Conservation (phyloP, 257 asterid species). For the Plantago elongata region DNA sequence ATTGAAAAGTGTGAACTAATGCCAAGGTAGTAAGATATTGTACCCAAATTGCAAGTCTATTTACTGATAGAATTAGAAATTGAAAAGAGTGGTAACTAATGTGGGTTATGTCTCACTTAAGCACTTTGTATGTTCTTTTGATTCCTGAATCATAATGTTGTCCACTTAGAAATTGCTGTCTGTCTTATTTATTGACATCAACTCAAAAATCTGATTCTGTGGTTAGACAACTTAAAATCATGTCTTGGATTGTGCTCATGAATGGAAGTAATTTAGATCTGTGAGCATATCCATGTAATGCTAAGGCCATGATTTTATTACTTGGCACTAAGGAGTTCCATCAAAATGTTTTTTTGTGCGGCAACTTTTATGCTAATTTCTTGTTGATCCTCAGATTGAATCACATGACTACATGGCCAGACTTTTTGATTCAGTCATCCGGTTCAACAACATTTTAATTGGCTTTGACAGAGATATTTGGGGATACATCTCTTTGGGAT, state of each 20-base stretch:
- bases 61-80: no score
- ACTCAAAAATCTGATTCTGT: not conserved
- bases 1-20: no score
- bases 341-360: not conserved
- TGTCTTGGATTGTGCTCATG: not conserved
- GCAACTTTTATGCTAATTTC: slow-evolving; percentile 9
- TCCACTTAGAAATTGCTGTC: not conserved
- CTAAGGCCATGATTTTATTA: not conserved
- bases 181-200: not conserved
- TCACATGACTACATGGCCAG: slow-evolving; percentile 89
- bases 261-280: not conserved
- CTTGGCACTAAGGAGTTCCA: not conserved
- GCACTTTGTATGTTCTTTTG: not conserved
- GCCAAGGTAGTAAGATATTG: no score
- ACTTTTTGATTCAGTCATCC: slow-evolving; percentile 57
- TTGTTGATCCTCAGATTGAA: slow-evolving; percentile 58
- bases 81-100: no score
- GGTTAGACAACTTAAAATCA: not conserved
- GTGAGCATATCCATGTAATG: not conserved
- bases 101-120: not conserved
- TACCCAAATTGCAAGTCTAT: no score
- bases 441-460: slow-evolving; percentile 70
- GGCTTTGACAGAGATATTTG: slow-evolving; percentile 76
- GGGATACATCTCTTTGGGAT: slow-evolving; percentile 83
- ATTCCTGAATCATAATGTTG: slow-evolving; percentile 2